Evolutionary conservation across 768 basidiomycete genomes (phyloP), one percentile per base, ranked within the genome.

Genomic region (Rhodotorula kratochvilovae): DNA sequence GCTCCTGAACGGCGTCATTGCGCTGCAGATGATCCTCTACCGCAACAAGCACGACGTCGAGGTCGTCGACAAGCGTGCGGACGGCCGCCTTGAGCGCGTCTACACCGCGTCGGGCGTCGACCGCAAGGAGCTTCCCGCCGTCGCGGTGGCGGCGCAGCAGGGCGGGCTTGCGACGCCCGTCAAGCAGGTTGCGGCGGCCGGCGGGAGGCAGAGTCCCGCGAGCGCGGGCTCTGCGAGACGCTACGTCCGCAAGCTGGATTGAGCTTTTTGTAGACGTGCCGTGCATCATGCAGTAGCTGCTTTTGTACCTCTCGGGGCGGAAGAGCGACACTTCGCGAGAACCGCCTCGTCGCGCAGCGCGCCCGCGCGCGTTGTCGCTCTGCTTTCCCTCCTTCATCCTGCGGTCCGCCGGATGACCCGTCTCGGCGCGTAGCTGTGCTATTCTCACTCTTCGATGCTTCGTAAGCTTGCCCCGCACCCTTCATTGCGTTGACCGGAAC

Each of bases 1-100:
- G 1, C 56, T 87, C 12, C 83, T 98, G 17, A 99, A 99, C 80
- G 71, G 87, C 67, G 83, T 95, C n/a, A 81, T 98, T 31, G 73
- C 68, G 3, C 8, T 62, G 11, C 77, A 78, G 59, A 68, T 77
- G 66, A 3, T 73, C 29, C 31, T 54, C 45, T 77, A 76, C 62
- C 66, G 69, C 55, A 63, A 56, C 36, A 55, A 53, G 33, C 10
- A 19, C 35, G 27, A 27, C 36, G 21, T 39, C 56, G 65, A 39
- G 29, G 16, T 27, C 12, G 16, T 48, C 56, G 48, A 29, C 16
- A 48, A 57, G 36, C 36, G n/a, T 45, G 13, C 36, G 17, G 51
- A 35, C 36, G 33, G 55, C 36, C 29, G 19, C 29, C 6, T 46
- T 45, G 23, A 31, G 25, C 5, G 11, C 12, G 48, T 7, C 13